Conservation (phyloP, 805 yeast species). For the Candida easanensis region DNA sequence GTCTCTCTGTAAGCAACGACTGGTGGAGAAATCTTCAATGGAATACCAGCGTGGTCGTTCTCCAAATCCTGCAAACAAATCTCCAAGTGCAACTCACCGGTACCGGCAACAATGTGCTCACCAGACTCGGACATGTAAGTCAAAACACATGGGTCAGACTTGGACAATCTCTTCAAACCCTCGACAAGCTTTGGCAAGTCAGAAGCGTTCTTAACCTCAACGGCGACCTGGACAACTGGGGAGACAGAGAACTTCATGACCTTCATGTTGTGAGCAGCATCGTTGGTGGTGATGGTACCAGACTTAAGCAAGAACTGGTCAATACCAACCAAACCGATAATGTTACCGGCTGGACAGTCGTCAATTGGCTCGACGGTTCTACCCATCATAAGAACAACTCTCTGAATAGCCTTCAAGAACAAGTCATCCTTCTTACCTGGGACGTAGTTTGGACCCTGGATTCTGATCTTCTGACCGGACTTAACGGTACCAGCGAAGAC, state of each 20-base stretch:
- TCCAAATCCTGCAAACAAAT: conserved; percentile 94
- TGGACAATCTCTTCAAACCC: conserved; percentile 99
- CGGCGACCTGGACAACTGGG: conserved; percentile 99
- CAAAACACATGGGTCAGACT: conserved; percentile 99
- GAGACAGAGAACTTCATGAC: conserved; percentile 99
- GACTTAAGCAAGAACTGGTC: conserved; percentile 99
- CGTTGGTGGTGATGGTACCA: conserved; percentile 97
- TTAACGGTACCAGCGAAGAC: conserved; percentile 99
- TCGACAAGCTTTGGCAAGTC: conserved; percentile 99
- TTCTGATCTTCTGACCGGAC: conserved; percentile 99
- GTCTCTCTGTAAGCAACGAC: conserved; percentile 99
- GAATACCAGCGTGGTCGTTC: conserved; percentile 99
- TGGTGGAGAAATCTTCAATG: conserved; percentile 96
- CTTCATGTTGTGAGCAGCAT: conserved; percentile 98
- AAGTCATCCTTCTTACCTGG: conserved; percentile 98
- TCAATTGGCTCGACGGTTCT: conserved; percentile 96
- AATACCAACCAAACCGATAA: conserved; percentile 99
- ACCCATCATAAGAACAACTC: conserved; percentile 99
- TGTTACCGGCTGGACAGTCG: conserved; percentile 99
- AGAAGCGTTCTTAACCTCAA: conserved; percentile 98
- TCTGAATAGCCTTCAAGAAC: conserved; percentile 95
- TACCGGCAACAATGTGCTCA: conserved; percentile 99
- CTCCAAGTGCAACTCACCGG: conserved; percentile 99
- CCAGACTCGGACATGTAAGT: conserved; percentile 87
- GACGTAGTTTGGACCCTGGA: conserved; percentile 99